Base-by-base conservation (phyloP, 768 basidiomycete genomes). In the Psilocybe sp. region DNA sequence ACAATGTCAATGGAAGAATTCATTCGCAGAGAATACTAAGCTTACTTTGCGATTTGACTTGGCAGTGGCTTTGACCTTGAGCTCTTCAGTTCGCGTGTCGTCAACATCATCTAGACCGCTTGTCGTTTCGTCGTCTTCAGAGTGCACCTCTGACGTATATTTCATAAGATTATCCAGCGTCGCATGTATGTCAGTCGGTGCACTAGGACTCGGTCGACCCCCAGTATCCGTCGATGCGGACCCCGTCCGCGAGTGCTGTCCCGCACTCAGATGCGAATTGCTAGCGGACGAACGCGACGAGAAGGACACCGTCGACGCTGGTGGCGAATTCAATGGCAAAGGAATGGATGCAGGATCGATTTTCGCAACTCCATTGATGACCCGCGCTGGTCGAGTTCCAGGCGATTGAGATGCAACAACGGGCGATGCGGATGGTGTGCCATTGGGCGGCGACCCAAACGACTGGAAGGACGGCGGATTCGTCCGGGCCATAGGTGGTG, bases 1-100 rank as follows among this genome's bases (percentile, higher is more conserved):
- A 18, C 59, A 32, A 53, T 47, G 33, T 44, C 20, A 43, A 36
- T 45, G 12, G 37, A 19, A 47, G 18, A 42, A 11, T 14, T 15
- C 7, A 28, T 41, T 36, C 20, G 31, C 35, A 36, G 14, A 54
- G 36, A 28, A 28, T 14, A 28, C n/a, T 41, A 16, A 5, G 60
- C 66, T 28, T 53, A 91, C 90, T 84, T 93, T 93, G 50, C 90
- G 82, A 64, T 86, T 85, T n/a, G 89, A 86, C 71, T 90, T 92
- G 10, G 91, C 90, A 57, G 82, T 81, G 1, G 82, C 85, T 60
- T 74, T 80, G 49, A 80, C 77, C 61, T 85, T 81, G 43, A 71
- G 76, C 46, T 81, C 77, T 28, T 74, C 66, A 20, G 31, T 20
- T n/a, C 31, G n/a, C n/a, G 28, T 20, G 23, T 28, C 31, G 28